phyloP scores from a whole-genome alignment of 164 flowering plant species.

The Vitis cinerea region DNA sequence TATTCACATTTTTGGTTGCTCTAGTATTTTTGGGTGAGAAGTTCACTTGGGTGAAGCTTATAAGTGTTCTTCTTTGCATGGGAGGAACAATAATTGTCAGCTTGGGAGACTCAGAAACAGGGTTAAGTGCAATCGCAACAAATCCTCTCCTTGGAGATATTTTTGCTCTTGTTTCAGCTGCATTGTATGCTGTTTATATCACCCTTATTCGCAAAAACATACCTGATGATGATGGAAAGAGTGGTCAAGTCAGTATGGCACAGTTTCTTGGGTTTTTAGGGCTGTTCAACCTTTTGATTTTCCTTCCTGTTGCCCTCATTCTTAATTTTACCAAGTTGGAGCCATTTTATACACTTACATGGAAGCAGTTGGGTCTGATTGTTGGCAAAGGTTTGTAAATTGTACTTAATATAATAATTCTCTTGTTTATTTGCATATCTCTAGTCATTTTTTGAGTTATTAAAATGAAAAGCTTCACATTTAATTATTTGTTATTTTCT shows the following conservation, averaged over 20 bases:
- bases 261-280: constrained; percentile 96
- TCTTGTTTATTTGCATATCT: not conserved
- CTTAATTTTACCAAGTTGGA: constrained; percentile 66
- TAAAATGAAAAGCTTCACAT: no score
- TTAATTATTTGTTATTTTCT: no score
- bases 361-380: constrained; percentile 77
- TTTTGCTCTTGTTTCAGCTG: constrained; percentile 75
- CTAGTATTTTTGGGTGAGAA: constrained; percentile 80
- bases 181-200: constrained; percentile 78
- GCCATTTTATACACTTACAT: constrained; percentile 55
- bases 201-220: constrained; percentile 83
- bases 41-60: constrained; percentile 87
- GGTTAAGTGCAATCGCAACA: constrained; percentile 44
- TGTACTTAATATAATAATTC: not conserved
- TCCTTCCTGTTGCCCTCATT: constrained; percentile 82
- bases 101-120: constrained; percentile 62
- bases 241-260: constrained; percentile 74
- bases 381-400: constrained; percentile 76
- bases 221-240: constrained; percentile 72
- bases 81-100: constrained; percentile 91
- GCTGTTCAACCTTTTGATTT: constrained; percentile 77
- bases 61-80: constrained; percentile 94
- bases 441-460: not conserved
- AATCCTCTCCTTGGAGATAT: constrained; percentile 87
- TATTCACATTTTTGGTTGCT: constrained; percentile 87